These are phyloP conservation scores for Echeveria elegans DNA, from an alignment of 164 flowering plant genomes.

Conservation along the genomic window DNA sequence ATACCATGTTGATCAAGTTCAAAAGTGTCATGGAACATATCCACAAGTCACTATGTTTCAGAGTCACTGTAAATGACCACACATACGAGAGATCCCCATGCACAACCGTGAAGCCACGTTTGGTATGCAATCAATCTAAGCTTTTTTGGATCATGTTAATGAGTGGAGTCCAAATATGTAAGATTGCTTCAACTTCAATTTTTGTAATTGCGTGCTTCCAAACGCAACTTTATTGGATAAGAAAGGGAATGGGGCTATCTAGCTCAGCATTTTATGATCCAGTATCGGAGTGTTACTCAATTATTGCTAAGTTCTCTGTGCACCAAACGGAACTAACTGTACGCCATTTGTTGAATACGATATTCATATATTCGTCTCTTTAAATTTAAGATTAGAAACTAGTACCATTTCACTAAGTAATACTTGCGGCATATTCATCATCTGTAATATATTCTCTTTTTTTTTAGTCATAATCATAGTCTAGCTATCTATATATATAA, in stretches of 20 bases:
- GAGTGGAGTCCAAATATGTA: background rate
- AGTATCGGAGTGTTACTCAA: background rate
- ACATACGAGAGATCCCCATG: background rate
- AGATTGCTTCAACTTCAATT: conserved; percentile 1
- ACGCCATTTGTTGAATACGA: background rate
- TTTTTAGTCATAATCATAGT: too few species aligned
- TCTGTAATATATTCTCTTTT: too few species aligned
- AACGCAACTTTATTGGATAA: conserved; percentile 8
- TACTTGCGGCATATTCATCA: too few species aligned
- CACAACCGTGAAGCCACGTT: background rate
- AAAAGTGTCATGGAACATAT: background rate
- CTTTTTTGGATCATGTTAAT: background rate
- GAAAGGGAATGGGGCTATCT: background rate
- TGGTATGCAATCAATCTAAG: background rate
- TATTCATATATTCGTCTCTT: too few species aligned
- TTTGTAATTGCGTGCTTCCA: background rate
- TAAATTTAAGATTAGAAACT: too few species aligned
- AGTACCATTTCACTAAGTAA: too few species aligned
- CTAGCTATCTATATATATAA: too few species aligned
- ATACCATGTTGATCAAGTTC: background rate
- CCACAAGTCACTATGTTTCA: background rate
- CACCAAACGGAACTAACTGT: conserved; percentile 6
- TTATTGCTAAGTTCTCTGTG: background rate
- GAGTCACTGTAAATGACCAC: background rate
- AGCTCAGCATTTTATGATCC: background rate